Base-by-base conservation (phyloP, 1,284 basidiomycete genomes). In the Melampsora americana region DNA sequence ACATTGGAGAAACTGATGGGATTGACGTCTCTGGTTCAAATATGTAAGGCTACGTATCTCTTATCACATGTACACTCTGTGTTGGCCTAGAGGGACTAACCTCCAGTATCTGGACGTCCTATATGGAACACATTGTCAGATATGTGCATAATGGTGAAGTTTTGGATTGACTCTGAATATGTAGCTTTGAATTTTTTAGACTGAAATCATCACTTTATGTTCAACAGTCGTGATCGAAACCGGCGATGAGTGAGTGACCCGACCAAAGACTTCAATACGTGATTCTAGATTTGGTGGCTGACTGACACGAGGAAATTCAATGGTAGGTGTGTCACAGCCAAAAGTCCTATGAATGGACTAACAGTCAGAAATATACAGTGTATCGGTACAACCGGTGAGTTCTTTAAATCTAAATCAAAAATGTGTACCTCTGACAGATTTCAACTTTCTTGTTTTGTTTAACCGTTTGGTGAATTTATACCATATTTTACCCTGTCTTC, bases 1-100 rank as follows among this genome's bases (percentile, higher is more conserved):
- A 73, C 53, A 66, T 73, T 39, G 70, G 70, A 18, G 48, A 26
- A 28, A 73, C 70, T 30, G 70, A 73, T 66, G 70, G 70, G 32
- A 66, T 73, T 32, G 39, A 64, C 26, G 62, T 73, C 32, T 48
- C 70, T 26, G 70, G 70, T 32, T 35, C 9, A 35, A 56, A 73
- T 62, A 73, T 65, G 70, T 73, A n/a, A 73, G 70, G 1, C 39
- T 42, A 1, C 12, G 5, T 11, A 42, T 42, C 4, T 42, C 39
- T 42, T 35, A 35, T 9, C 35, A 3, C 9, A 35, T 35, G 35
- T 4, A 9, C 12, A 42, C 39, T 42, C 12, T 12, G 39, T 42
- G 39, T 42, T 42, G 6, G 5, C 6, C 11, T 5, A 42, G 11
- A 42, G n/a, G n/a, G 12, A 42, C 39, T 42, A 11, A 42, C 11